Evolutionary conservation across 352 stramenopile species (phyloP), one percentile per base, ranked within the genome.

Genomic region (Phytophthora tentaculata): DNA sequence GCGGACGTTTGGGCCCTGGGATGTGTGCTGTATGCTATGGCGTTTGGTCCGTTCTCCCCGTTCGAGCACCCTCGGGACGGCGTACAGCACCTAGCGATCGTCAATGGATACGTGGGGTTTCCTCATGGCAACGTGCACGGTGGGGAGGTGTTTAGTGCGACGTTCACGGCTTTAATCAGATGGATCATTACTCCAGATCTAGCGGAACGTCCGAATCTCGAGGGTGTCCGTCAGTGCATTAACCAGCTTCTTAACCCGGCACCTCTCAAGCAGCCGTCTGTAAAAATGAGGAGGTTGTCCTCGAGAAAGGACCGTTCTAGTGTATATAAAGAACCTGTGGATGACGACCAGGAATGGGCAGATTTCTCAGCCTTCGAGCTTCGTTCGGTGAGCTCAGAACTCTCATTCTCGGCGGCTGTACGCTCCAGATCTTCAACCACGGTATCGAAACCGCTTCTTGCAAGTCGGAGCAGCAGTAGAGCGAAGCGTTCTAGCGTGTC

Each of bases 1-100:
- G 78, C 88, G 0, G 94, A 98, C 68, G 89, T 98, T 23, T 98
- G 93, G 93, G 85, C 80, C 39, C 83, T 98, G 23, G 94, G 94
- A 4, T 98, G 92, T 59, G 63, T 94, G 13, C 73, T 98, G 0
- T 98, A 97, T 72, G 91, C 90, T 1, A 92, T 98, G 74, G 83
- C 95, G 35, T 98, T 94, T 71, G 93, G 94, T 3, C 84, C 86
- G 16, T 89, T 86, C 48, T 97, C 90, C 49, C 95, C 95, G 0
- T 97, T 97, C 71, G 95, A 98, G 64, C 82, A 77, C 44, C 61
- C 71, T 17, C 74, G 50, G 20, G 67, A 89, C 9, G 82, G 83
- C 26, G 78, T 90, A 5, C 72, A 84, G 41, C 68, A 69, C 14
- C 74, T 90, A 17, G 84, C 81, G 3, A 90, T 91, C 58, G 63